phyloP scores from a whole-genome alignment of 2,329 filamentous ascomycete species.

The Calonectria pseudoreteaudii region DNA sequence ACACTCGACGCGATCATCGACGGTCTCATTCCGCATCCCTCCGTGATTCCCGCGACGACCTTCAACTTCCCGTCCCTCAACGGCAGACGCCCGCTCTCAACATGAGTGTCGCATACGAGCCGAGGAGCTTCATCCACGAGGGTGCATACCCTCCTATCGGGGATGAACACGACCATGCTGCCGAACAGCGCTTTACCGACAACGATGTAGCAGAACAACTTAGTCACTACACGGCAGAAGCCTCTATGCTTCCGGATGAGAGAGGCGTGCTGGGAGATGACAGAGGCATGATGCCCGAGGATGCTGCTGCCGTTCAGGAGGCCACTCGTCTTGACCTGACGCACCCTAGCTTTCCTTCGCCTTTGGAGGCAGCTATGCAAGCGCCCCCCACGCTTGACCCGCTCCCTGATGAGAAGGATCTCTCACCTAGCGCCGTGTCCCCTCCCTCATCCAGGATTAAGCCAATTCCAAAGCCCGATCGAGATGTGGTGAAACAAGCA shows the following conservation, averaged over 20 bases:
- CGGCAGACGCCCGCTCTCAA: slow-evolving; percentile 38
- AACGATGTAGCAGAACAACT: slow-evolving; percentile 57
- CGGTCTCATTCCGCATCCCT: slow-evolving; percentile 18
- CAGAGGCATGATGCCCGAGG: slow-evolving; percentile 52
- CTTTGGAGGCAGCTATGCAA: slow-evolving; percentile 47
- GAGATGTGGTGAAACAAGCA: slow-evolving; percentile 69
- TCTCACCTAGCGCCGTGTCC: slow-evolving; percentile 48
- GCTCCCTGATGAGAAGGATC: slow-evolving; percentile 50
- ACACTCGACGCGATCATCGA: slow-evolving; percentile 25
- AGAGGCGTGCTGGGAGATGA: slow-evolving; percentile 51
- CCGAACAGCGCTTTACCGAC: slow-evolving; percentile 57
- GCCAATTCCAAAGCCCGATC: slow-evolving; percentile 69
- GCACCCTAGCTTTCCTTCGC: slow-evolving; percentile 48
- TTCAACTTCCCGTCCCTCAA: slow-evolving; percentile 18
- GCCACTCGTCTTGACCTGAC: slow-evolving; percentile 54
- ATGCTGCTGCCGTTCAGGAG: slow-evolving; percentile 53
- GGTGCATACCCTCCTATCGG: slow-evolving; percentile 61
- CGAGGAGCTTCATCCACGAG: slow-evolving; percentile 61
- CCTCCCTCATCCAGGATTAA: slow-evolving; percentile 58
- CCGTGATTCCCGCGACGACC: slow-evolving; percentile 31
- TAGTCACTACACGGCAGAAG: slow-evolving; percentile 56
- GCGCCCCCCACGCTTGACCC: slow-evolving; percentile 47
- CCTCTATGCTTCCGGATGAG: slow-evolving; percentile 52
- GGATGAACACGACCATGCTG: slow-evolving; percentile 56
- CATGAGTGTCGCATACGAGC: slow-evolving; percentile 66